Base-by-base conservation (phyloP, 495 filamentous ascomycete species). In the Aspergillus biplanus region DNA sequence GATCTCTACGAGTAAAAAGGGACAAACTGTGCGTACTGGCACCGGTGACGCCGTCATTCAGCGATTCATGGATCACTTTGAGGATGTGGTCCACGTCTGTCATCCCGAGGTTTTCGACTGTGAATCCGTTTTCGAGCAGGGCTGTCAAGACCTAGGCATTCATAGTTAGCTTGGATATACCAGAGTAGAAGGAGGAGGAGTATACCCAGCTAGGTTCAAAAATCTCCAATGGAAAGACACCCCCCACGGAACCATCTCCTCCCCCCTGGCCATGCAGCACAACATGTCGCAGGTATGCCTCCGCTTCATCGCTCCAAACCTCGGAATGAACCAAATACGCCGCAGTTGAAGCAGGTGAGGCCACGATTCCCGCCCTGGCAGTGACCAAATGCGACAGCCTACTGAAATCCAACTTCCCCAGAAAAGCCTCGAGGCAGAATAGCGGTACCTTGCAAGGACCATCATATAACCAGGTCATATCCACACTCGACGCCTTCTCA, bases 121-220 rank as follows among this genome's bases (percentile, higher is more conserved):
- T 61, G 34, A 61, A 61, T 61, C 59, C 49, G 34, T 61, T 53
- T 54, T 61, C 59, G 27, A 54, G 59, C 13, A 61, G 48, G 9
- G 59, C 34, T 11, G 48, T 46, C 34, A 53, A 21, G 48, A 61
- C 59, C 59, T 61, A 33, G 42, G 31, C 9, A 33, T 33, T 8
- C 13, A 27, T 9, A 7, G 13, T 53, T 5, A 31, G 50, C 21
- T 53, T 21, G 0, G 6, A 53, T 21, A 21, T 27, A 21, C 6
- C 13, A 31, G 4, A 33, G 18, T 53, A 31, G 50, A 53, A 21
- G 11, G 13, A 33, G 18, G 27, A 32, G 31, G 18, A 12, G 6
- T 47, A 27, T 54, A 61, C 59, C 59, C 48, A 61, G 34, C 33
- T 54, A 32, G 59, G 33, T 32, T 61, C 59, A 39, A 61, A 61